These are phyloP conservation scores for Irpex rosettiformis DNA, from an alignment of 1,284 basidiomycete genomes.

Conservation along the genomic window DNA sequence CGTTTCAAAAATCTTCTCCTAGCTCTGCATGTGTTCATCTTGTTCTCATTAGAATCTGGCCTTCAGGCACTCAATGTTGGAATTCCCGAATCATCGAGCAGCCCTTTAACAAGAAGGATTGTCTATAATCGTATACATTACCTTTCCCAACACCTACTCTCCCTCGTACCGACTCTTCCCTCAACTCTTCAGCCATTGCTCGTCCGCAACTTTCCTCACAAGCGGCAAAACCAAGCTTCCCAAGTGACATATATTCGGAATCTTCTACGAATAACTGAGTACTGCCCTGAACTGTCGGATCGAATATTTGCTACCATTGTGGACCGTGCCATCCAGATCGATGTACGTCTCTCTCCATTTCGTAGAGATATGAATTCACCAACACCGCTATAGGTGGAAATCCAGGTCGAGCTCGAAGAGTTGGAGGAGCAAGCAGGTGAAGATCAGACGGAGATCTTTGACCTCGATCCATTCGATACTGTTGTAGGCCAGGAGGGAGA, in stretches of 20 bases:
- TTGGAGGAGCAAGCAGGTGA: conserved; percentile 69
- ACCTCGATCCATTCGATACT: conserved; percentile 82
- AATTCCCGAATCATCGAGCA: conserved; percentile 59
- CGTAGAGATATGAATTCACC: neutral
- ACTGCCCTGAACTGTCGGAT: conserved; percentile 88
- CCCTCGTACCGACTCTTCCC: conserved; percentile 87
- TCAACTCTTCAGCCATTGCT: conserved; percentile 85
- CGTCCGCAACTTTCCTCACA: conserved; percentile 86
- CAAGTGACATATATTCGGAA: conserved; percentile 95
- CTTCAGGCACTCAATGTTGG: conserved; percentile 55
- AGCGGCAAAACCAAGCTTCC: conserved; percentile 77
- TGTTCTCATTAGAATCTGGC: conserved; percentile 57
- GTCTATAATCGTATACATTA: conserved; percentile 88
- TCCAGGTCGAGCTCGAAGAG: conserved; percentile 94
- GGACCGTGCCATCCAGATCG: conserved; percentile 91
- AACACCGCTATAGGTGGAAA: conserved; percentile 71
- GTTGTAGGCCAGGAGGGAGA: conserved; percentile 71
- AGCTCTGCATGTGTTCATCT: conserved; percentile 12
- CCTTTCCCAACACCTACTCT: conserved; percentile 81
- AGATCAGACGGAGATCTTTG: conserved; percentile 65
- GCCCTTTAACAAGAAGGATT: conserved; percentile 73
- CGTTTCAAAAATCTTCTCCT: conserved; percentile 31
- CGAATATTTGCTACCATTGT: conserved; percentile 84
- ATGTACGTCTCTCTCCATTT: conserved; percentile 55
- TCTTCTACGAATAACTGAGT: conserved; percentile 79